phyloP scores from a whole-genome alignment of 495 filamentous ascomycete species.

The Xylaria curta region DNA sequence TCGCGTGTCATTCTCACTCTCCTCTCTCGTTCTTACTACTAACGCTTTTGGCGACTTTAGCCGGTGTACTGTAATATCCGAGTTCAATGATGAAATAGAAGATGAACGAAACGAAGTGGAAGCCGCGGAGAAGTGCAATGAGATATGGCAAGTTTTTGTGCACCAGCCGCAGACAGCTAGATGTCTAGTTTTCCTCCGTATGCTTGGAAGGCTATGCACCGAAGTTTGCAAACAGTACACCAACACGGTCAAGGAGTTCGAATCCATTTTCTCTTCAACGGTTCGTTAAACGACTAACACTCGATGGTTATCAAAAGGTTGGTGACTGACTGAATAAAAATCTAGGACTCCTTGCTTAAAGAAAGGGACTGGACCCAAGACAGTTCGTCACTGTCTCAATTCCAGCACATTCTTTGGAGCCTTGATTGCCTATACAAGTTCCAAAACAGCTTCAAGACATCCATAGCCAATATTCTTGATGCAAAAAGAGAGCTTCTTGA shows the following conservation, averaged over 20 bases:
- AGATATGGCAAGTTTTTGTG: slow-evolving; percentile 28
- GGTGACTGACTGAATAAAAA: not conserved
- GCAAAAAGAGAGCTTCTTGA: slow-evolving; percentile 2
- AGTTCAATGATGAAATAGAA: not conserved
- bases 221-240: slow-evolving; percentile 6
- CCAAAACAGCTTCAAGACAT: slow-evolving; percentile 1
- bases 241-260: not conserved
- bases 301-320: not conserved
- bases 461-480: not conserved
- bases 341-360: not conserved
- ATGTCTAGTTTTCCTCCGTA: slow-evolving; percentile 29
- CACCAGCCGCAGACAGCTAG: slow-evolving; percentile 32
- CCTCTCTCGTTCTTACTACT: slow-evolving; percentile 29
- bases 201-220: slow-evolving; percentile 26
- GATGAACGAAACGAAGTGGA: not conserved
- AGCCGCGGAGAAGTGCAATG: slow-evolving; percentile 12
- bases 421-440: not conserved
- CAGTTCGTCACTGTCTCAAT: not conserved
- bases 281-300: not conserved
- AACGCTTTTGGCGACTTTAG: slow-evolving; percentile 32
- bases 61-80: slow-evolving; percentile 27
- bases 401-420: slow-evolving; percentile 1
- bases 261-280: not conserved
- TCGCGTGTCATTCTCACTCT: slow-evolving; percentile 9
- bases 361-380: not conserved